Evolutionary conservation across 2,329 filamentous ascomycete species (phyloP), one percentile per base, ranked within the genome.

Genomic region (Emmonsiellopsis sp.): DNA sequence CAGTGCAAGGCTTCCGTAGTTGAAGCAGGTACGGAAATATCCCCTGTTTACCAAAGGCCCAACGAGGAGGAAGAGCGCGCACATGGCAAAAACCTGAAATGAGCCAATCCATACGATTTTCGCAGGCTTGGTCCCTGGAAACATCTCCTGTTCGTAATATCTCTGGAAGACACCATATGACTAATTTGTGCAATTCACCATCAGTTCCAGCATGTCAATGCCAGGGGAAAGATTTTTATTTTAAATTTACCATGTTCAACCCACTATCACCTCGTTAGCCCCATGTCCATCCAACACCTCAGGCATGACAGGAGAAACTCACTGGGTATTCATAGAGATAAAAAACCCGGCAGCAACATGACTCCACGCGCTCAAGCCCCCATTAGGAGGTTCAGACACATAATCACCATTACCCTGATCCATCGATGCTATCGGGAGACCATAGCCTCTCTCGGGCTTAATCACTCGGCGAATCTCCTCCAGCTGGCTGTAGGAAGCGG

Each of bases 151-250:
- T 7, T 64, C 59, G 55, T 75, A 74, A 59, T 73, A 73, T 20
- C 67, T 60, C 63, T 74, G 70, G 60, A 72, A 75, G 44, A 72
- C 62, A 20, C 72, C 71, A 54, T 70, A 73, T 8, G 66, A 66
- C 57, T 55, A 41, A 34, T 15, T 7, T 2, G n/a, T 34, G 16
- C 40, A 51, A 30, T 15, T 7, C 47, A 3, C 9, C 40, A 37
- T 52, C 16, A 49, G 26, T 44, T 37, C 43, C 5, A 13, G 7
- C 20, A 26, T n/a, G n/a, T 46, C 10, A 15, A 15, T 2, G 30
- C 45, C 13, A 16, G 26, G 32, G 26, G 3, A 31, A 16, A 35
- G 11, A 34, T n/a, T 45, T 13, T n/a, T n/a, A n/a, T n/a, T 10
- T 35, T 16, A 10, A 32, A 53, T 54, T 26, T 58, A 63, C 62